Evolutionary conservation across 116 monocot genomes (phyloP).

Genomic region (Iris pallida): DNA sequence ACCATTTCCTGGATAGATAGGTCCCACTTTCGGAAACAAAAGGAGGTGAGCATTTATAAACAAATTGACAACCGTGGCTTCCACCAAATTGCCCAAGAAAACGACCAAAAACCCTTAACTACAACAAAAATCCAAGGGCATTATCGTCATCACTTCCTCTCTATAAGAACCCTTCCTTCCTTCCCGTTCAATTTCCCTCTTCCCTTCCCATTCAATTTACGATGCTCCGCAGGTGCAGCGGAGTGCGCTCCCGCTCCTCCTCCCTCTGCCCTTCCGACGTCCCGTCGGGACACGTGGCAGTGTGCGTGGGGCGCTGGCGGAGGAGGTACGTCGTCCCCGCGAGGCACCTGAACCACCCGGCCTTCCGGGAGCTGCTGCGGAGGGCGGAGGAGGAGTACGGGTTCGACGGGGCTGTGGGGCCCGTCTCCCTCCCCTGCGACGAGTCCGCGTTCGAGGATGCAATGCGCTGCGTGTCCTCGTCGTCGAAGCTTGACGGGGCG

Average conservation of each 20-base stretch:
- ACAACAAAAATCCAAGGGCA: too few relatives aligned
- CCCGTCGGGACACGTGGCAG: constrained; percentile 17
- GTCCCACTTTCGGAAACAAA: too few relatives aligned
- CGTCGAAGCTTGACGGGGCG: background rate
- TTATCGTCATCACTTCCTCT: too few relatives aligned
- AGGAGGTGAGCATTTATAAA: too few relatives aligned
- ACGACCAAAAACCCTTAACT: too few relatives aligned
- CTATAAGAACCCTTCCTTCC: too few relatives aligned
- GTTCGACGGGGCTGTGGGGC: background rate
- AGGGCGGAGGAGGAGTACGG: constrained; percentile 19
- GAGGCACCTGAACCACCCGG: constrained; percentile 22
- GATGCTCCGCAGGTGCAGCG: constrained; percentile 28
- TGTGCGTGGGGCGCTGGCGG: constrained; percentile 7
- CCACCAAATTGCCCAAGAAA: too few relatives aligned
- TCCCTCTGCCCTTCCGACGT: background rate
- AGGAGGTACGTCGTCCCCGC: constrained; percentile 13
- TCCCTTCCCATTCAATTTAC: constrained; percentile 12
- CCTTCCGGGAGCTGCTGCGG: background rate
- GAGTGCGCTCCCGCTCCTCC: constrained; percentile 2
- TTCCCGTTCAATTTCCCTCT: too few relatives aligned
- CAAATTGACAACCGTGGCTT: too few relatives aligned
- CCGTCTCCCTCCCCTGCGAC: constrained; percentile 17
- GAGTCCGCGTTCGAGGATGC: constrained; percentile 8
- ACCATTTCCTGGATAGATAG: too few relatives aligned
- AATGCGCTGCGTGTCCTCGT: too few relatives aligned